Percentiles rank a stretch among this genome's conserved stretches.
Evolutionary conservation across 495 filamentous ascomycete species (phyloP).

Genomic region (Tricharina praecox): DNA sequence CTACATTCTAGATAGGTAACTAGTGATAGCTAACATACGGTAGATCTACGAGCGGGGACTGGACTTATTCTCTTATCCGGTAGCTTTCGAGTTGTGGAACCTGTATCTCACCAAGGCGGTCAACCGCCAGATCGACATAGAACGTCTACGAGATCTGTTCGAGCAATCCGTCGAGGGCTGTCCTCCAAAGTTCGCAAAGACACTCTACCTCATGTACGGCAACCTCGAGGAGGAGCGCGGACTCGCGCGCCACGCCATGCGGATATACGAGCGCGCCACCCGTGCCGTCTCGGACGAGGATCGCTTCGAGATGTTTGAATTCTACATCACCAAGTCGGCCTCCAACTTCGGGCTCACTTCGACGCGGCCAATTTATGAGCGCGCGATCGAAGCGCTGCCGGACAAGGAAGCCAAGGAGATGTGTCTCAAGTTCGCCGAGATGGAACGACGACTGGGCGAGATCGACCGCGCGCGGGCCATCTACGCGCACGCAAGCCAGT

Average conservation of each 20-base stretch:
- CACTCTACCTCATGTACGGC: conserved; percentile 94
- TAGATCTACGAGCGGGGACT: conserved; percentile 82
- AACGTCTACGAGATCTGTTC: conserved; percentile 85
- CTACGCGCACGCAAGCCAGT: conserved; percentile 91
- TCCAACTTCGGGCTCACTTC: conserved; percentile 95
- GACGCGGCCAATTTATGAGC: conserved; percentile 91
- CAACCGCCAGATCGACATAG: conserved; percentile 85
- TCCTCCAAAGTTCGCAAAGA: conserved; percentile 89
- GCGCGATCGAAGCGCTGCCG: conserved; percentile 76
- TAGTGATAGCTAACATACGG: neutral
- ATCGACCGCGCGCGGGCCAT: conserved; percentile 92
- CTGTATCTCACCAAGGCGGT: conserved; percentile 94
- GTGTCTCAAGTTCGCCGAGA: conserved; percentile 98
- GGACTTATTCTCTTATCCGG: conserved; percentile 92
- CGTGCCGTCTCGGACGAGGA: conserved; percentile 92
- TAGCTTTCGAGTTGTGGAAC: conserved; percentile 98
- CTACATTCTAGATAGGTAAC: neutral
- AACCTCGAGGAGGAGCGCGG: conserved; percentile 93
- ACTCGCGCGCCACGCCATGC: conserved; percentile 92
- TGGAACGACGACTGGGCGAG: conserved; percentile 91
- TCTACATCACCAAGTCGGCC: conserved; percentile 97
- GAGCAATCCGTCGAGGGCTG: conserved; percentile 92
- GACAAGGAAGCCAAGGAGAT: conserved; percentile 91
- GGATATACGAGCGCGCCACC: conserved; percentile 95
- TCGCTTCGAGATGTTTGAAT: conserved; percentile 93